Evolutionary conservation across 129 eudicot species (phyloP).

Genomic region (Centrapalus pauciflorus): DNA sequence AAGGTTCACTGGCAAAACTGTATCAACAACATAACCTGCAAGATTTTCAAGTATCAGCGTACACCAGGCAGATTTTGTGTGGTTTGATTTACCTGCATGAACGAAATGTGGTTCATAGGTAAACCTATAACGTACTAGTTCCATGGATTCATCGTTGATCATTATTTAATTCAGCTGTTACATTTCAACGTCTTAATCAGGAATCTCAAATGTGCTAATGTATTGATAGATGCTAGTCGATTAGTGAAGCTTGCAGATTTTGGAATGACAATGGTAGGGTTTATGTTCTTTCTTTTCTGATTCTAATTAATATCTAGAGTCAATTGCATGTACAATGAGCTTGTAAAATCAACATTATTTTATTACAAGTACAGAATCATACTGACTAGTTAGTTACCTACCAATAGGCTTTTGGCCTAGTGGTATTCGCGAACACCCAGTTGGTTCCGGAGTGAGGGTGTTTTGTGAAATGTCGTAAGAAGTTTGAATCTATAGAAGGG

Average conservation of each 20-base stretch:
- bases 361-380: no score
- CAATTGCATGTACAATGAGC: no score
- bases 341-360: no score
- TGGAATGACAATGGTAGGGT: slow-evolving; percentile 67
- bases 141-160: neutral
- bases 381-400: no score
- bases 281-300: no score
- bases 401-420: no score
- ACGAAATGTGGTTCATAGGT: slow-evolving; percentile 62
- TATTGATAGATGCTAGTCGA: slow-evolving; percentile 57
- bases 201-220: slow-evolving; percentile 76
- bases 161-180: neutral
- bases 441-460: no score
- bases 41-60: slow-evolving; percentile 48
- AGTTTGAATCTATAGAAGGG: no score
- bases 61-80: slow-evolving; percentile 61
- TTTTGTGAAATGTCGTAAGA: no score
- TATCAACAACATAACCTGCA: slow-evolving; percentile 38
- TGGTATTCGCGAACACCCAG: no score
- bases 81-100: slow-evolving; percentile 57
- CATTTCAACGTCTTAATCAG: slow-evolving; percentile 20
- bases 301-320: no score
- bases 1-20: slow-evolving; percentile 56
- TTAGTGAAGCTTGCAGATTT: slow-evolving; percentile 77
- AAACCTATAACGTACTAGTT: neutral